Base-by-base conservation (phyloP, 179 eudicot genomes). In the Gypsophila paniculata region DNA sequence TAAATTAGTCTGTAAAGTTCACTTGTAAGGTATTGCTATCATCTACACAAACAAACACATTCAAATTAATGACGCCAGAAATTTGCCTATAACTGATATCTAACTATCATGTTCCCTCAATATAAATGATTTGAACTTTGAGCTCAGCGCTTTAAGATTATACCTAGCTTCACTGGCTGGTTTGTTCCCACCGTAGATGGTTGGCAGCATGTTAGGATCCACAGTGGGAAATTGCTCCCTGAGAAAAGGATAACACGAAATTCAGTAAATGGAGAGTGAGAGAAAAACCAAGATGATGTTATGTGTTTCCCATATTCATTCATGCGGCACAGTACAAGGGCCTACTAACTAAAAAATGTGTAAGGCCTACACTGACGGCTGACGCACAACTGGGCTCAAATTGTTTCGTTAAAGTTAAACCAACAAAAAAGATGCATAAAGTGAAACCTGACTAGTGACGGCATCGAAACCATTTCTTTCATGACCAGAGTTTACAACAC, bases 141-240 rank as follows among this genome's bases (percentile, higher is more conserved):
- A 49, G 36, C 70, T 44, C n/a, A 4, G 18, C 55, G 23, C 39
- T 67, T 49, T 48, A 4, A 61, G 26, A 8, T 26, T 18, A 12
- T 49, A 72, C 75, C 75, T 32, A 53, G 34, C 49, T 49, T 61
- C 15, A 26, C 13, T 18, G 34, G 19, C 61, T 48, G 61, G 42
- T 29, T 32, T 6, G 5, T 32, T 12, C 29, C 49, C 7, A 2
- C 60, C n/a, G 17, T 52, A 63, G 72, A 52, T 32, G 72, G 72
- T 55, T 69, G 63, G 52, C 72, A 54, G 63, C 72, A 69, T 13
- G 72, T 69, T 46, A 69, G 29, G 15, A 69, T 32, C 72, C 63
- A 54, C 51, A 54, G 49, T 18, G 72, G 72, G 19, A 54, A 69
- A 34, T 54, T 69, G 6, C 63, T 55, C 51, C 63, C 63, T 69